Evolutionary conservation across 345 rosid genomes (phyloP), one percentile per base, ranked within the genome.

Genomic region (Reutealis trisperma): DNA sequence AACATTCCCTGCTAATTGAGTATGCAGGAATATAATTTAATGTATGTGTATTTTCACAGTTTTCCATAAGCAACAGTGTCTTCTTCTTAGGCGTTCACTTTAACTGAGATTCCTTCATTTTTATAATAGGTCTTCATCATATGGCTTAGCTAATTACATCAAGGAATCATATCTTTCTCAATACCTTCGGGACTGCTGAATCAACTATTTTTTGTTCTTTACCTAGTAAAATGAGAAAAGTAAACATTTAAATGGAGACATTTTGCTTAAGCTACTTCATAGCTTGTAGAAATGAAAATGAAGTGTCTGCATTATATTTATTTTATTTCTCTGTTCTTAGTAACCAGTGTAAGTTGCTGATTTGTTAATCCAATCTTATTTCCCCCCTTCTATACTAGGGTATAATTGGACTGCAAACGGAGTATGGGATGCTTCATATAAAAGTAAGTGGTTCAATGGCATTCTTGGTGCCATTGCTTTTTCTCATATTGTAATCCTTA

Each of bases 381-480:
- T 63, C 34, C 1, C 34, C 13, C 13, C 45, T 59, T 52, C 44
- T 13, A 61, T 64, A 69, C 75, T 73, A 93, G 99, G 98, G 98
- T 49, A 82, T 96, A 79, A 75, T 91, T 82, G 93, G 88, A 75
- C 78, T 93, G 83, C 90, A 89, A 84, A 96, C 99, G 8, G 84
- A 88, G 71, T 85, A 92, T 14, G 98, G 99, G 11, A 83, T 86
- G 66, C 80, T 96, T 80, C 97, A 86, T 77, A 81, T 93, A 52
- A 90, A 93, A 88, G 99, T 92, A 80, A 87, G 90, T 78, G 55
- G 51, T 11, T 58, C 64, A 67, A 25, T 63, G n/a, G 19, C 7
- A n/a, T 49, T 70, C 21, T 25, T 59, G 10, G 9, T 8, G 41
- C 30, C 27, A n/a, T 54, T 41, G 69, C 25, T 54, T 51, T 41